Evolutionary conservation across 345 rosid genomes (phyloP).

Genomic region (Erysimum cheiranthoides): DNA sequence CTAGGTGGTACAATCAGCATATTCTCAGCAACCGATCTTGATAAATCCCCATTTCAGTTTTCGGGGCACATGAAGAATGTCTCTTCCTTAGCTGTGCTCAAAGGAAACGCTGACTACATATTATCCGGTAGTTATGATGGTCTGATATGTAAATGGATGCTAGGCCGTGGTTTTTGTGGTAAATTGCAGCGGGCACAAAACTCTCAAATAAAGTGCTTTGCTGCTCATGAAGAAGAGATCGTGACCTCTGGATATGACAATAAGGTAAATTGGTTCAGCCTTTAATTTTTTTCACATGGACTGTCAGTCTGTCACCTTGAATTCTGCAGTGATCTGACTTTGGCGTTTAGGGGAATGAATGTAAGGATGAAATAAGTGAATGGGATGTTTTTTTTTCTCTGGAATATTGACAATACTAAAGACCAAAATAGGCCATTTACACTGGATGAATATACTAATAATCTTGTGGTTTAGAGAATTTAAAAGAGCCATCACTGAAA

Average conservation of each 20-base stretch:
- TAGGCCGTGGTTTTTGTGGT: slow-evolving; percentile 83
- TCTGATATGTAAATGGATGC: slow-evolving; percentile 85
- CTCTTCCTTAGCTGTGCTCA: slow-evolving; percentile 74
- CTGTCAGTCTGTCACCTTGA: slow-evolving; percentile 24
- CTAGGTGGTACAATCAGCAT: slow-evolving; percentile 87
- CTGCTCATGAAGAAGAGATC: slow-evolving; percentile 83
- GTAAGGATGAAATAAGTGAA: background rate
- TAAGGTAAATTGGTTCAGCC: slow-evolving; percentile 56
- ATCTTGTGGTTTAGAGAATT: background rate
- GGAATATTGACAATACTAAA: background rate
- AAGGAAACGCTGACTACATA: slow-evolving; percentile 61
- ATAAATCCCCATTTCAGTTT: slow-evolving; percentile 68
- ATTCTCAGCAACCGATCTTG: slow-evolving; percentile 79
- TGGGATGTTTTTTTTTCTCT: background rate
- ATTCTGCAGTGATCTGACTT: background rate
- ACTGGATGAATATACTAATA: background rate
- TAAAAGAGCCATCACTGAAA: slow-evolving; percentile 16
- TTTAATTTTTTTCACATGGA: background rate
- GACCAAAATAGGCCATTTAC: background rate
- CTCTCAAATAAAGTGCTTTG: slow-evolving; percentile 83
- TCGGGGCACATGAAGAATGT: slow-evolving; percentile 92
- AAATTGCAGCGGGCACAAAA: slow-evolving; percentile 76
- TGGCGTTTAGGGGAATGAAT: background rate
- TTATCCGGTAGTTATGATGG: slow-evolving; percentile 93
- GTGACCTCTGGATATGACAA: slow-evolving; percentile 91